Evolutionary conservation across 1,139 yeast species (phyloP).

Genomic region (Oligophagozyma castellii): DNA sequence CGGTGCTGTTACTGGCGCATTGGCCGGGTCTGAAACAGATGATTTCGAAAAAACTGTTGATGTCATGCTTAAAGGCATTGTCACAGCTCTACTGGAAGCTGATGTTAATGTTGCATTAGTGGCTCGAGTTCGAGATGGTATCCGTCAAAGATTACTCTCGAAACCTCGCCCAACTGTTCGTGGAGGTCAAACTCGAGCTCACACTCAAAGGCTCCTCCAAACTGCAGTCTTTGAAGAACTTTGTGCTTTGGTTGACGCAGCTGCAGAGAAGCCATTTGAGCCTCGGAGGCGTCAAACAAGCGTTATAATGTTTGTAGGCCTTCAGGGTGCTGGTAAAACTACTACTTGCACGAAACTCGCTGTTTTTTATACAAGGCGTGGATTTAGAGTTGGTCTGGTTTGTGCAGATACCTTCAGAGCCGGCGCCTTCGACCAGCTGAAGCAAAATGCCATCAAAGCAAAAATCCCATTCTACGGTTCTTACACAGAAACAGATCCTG

Average conservation of each 20-base stretch:
- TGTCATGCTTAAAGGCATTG: conserved; percentile 69
- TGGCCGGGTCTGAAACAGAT: conserved; percentile 42
- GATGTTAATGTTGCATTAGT: conserved; percentile 87
- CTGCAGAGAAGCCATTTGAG: conserved; percentile 51
- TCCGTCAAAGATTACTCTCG: conserved; percentile 40
- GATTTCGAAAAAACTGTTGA: conserved; percentile 47
- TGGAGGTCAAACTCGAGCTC: conserved; percentile 39
- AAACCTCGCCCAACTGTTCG: conserved; percentile 14
- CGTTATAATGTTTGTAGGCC: conserved; percentile 93
- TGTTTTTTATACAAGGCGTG: conserved; percentile 84
- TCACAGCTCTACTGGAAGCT: conserved; percentile 78
- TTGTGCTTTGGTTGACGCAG: conserved; percentile 52
- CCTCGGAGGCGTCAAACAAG: conserved; percentile 67
- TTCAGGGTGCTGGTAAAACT: conserved; percentile 98
- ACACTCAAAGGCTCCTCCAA: conserved; percentile 59
- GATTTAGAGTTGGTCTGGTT: conserved; percentile 87
- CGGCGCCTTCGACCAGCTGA: conserved; percentile 97
- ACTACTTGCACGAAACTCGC: conserved; percentile 96
- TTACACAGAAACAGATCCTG: conserved; percentile 92
- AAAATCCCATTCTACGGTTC: conserved; percentile 91
- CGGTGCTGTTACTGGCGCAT: conserved; percentile 57
- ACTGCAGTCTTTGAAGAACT: conserved; percentile 90
- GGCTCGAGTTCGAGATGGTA: conserved; percentile 58
- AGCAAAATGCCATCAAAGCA: conserved; percentile 93
- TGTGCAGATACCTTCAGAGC: conserved; percentile 99